phyloP scores from a whole-genome alignment of 768 basidiomycete genomes.

The Russula abietina region DNA sequence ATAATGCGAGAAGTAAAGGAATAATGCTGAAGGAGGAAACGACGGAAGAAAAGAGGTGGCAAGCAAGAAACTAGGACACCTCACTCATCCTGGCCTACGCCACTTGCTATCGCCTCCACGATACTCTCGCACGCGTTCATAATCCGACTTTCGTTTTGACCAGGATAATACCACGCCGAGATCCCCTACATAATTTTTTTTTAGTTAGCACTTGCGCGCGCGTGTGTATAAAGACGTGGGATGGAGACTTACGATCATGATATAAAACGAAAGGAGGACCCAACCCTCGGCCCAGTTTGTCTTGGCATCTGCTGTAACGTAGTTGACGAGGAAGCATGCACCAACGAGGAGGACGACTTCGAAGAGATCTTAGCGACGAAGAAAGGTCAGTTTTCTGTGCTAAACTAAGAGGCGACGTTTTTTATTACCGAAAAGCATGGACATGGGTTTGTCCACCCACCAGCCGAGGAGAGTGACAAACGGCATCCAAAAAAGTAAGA shows the following conservation, averaged over 20 bases:
- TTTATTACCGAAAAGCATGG: conserved; percentile 64
- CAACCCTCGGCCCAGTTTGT: conserved; percentile 76
- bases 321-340: conserved; percentile 72
- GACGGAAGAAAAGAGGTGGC: background rate
- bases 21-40: no score
- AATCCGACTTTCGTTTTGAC: conserved; percentile 44
- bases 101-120: conserved; percentile 31
- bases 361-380: conserved; percentile 46
- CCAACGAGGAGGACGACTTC: conserved; percentile 61
- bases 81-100: background rate
- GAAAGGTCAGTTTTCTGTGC: no score
- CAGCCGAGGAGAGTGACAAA: conserved; percentile 62
- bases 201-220: background rate
- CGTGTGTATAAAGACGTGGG: background rate
- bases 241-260: conserved; percentile 51
- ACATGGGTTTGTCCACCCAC: conserved; percentile 56
- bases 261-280: conserved; percentile 60
- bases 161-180: conserved; percentile 63
- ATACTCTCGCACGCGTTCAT: conserved; percentile 42
- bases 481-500: conserved; percentile 75
- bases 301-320: conserved; percentile 70
- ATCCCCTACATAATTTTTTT: conserved; percentile 38
- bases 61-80: background rate
- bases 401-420: conserved; percentile 11
- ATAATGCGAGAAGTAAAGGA: no score